Evolutionary conservation across 1,284 basidiomycete genomes (phyloP).

Genomic region (Termitomyces sp.): DNA sequence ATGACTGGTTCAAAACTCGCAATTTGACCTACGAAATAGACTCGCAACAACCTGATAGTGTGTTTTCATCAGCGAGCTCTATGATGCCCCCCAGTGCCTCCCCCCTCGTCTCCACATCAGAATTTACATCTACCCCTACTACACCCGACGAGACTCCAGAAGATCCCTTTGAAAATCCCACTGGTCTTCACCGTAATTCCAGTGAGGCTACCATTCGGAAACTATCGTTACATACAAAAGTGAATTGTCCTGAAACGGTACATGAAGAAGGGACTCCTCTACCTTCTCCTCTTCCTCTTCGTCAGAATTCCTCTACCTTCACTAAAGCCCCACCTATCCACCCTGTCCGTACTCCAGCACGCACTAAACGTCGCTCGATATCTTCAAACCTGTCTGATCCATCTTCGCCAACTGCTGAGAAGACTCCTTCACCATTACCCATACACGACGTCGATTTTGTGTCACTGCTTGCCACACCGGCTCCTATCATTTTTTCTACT

Average conservation of each 20-base stretch:
- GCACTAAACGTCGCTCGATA: slow-evolving; percentile 91
- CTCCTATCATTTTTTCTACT: slow-evolving; percentile 83
- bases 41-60: slow-evolving; percentile 24
- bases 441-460: slow-evolving; percentile 59
- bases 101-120: slow-evolving; percentile 51
- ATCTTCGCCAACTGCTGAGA: slow-evolving; percentile 46
- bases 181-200: slow-evolving; percentile 34
- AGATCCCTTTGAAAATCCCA: slow-evolving; percentile 37
- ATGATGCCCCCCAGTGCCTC: slow-evolving; percentile 48
- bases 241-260: slow-evolving; percentile 38
- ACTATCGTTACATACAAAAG: slow-evolving; percentile 26
- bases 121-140: slow-evolving; percentile 47
- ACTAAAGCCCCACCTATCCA: slow-evolving; percentile 48
- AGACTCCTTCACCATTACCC: slow-evolving; percentile 34
- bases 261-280: slow-evolving; percentile 37
- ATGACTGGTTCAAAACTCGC: slow-evolving; percentile 80
- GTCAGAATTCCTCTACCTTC: slow-evolving; percentile 26
- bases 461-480: slow-evolving; percentile 62
- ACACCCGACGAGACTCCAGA: slow-evolving; percentile 45
- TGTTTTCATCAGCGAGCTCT: slow-evolving; percentile 40
- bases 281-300: slow-evolving; percentile 12
- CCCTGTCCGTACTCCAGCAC: slow-evolving; percentile 82
- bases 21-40: slow-evolving; percentile 30
- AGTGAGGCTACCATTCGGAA: slow-evolving; percentile 53
- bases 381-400: slow-evolving; percentile 74